Base-by-base conservation (phyloP, 345 rosid genomes). In the Acer yangbiense region DNA sequence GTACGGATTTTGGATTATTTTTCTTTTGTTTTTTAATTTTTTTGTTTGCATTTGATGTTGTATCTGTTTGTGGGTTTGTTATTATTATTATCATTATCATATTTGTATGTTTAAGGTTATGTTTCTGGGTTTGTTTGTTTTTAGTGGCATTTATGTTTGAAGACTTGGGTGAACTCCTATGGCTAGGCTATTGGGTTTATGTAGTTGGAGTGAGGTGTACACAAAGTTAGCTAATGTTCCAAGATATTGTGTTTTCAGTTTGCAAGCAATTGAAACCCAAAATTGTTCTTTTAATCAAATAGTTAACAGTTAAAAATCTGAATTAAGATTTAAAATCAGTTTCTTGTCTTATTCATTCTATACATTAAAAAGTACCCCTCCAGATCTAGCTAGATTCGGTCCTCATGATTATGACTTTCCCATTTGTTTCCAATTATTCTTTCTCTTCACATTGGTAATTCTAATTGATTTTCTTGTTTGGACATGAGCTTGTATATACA, bases 361-460 rank as follows among this genome's bases (percentile, higher is more conserved):
- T 9, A 23, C 43, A 6, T 43, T 72, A 6, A 62, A 25, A 43
- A 43, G 69, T 25, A 16, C 23, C 8, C n/a, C n/a, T n/a, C 13
- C 3, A 9, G 69, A 62, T 63, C 69, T 69, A 62, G 60, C 76
- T 73, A 46, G 60, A 44, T 73, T 9, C 52, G 14, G 12, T 9
- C 20, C 55, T 14, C 18, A 23, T 16, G 23, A 61, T 41, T 46
- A 3, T 46, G 57, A 44, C 14, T 61, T 63, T 46, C 46, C 43
- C 77, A 9, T 44, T 74, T 74, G 66, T 46, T 63, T 25, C 58
- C 77, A 74, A 10, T 63, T 25, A 17, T 74, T 74, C 39, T 74
- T 60, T 74, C 69, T 41, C 41, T 62, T 73, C 52, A 62, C 44
- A 6, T 27, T 10, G 10, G 41, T 16, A 11, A 41, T 16, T 14